phyloP scores from a whole-genome alignment of 225 moss, liverwort and hornwort species.

The Climacium dendroides region DNA sequence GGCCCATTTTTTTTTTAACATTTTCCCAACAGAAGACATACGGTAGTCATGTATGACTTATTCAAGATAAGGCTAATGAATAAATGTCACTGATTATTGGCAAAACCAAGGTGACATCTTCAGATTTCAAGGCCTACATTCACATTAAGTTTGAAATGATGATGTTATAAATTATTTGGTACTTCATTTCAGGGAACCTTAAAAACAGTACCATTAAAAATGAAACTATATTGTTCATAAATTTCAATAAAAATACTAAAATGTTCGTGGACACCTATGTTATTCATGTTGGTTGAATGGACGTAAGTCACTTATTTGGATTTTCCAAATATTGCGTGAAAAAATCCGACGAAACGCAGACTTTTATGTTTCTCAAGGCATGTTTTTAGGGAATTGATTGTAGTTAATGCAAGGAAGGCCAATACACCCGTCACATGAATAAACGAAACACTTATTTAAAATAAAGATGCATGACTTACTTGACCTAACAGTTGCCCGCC shows the following conservation, averaged over 20 bases:
- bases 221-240: not conserved
- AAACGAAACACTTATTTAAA: not conserved
- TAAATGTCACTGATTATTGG: not conserved
- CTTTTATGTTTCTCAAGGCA: not conserved
- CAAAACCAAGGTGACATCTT: not conserved
- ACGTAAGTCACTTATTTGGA: not conserved
- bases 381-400: too few species aligned
- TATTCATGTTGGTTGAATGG: not conserved
- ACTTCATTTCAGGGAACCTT: not conserved
- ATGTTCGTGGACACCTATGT: not conserved
- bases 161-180: not conserved
- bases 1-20: not conserved
- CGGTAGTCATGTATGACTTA: not conserved
- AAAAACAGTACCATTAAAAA: not conserved
- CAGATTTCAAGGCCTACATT: not conserved
- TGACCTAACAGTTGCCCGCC: conserved; percentile 51
- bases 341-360: not conserved
- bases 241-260: not conserved
- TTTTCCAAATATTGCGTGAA: not conserved
- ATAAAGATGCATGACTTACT: conserved; percentile 11
- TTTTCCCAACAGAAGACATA: not conserved
- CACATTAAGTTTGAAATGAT: not conserved
- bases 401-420: not conserved
- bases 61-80: not conserved
- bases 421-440: not conserved